Evolutionary conservation across 1,284 basidiomycete species (phyloP), one percentile per base, ranked within the genome.

Genomic region (Sanguinoderma infundibulare): DNA sequence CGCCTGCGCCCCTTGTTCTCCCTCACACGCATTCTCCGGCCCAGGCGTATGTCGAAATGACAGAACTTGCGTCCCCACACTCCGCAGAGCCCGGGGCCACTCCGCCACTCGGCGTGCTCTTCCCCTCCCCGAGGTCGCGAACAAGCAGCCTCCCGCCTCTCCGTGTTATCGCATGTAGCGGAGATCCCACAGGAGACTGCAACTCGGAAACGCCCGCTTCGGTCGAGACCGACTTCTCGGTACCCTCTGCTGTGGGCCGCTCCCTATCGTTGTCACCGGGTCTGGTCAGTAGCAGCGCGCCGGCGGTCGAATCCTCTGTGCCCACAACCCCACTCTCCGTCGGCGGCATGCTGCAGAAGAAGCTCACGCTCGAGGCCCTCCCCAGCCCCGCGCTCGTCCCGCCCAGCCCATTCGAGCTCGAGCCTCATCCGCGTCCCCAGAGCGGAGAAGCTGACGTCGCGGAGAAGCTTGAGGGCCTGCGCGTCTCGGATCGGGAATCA

Each of bases 331-430:
- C 63, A 24, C 53, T 64, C 4, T 60, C 61, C 14, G 39, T 59
- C 59, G 52, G 57, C 40, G 50, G 42, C 20, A 28, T 60, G 35
- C 59, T 65, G n/a, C 53, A 54, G 47, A 59, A 53, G 65, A 70
- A 70, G 65, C 42, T 69, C 20, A 66, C 55, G 59, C 69, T 75
- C 50, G 62, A 67, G 56, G 74, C 73, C n/a, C 61, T 76, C 12
- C 73, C 73, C 30, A 71, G 70, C 54, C 73, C 74, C 5, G 67
- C 68, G 38, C 68, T 76, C 9, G 60, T 55, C 20, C 74, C 74
- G 12, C 74, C 73, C 17, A 73, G 71, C 28, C 74, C 74, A 38
- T 71, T 75, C 63, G 72, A 70, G 51, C 72, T 73, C 9, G 67
- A 74, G 58, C 70, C 71, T 20, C 58, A 64, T 12, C 32, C 40